Conservation (phyloP, 805 yeast species). For the Sugiyamaella chiloensis region DNA sequence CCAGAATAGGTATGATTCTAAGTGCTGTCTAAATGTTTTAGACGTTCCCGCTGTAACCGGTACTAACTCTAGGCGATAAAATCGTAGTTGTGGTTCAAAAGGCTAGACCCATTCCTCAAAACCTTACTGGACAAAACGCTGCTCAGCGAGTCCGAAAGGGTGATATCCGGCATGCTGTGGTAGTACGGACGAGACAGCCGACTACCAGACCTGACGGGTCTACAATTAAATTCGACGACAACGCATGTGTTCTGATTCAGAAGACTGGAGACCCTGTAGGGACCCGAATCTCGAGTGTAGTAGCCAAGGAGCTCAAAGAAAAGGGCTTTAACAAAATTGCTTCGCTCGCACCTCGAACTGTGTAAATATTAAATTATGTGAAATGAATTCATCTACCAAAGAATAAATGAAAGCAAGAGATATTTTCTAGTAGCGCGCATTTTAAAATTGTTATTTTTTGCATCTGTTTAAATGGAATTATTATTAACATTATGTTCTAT, state of each 20-base stretch:
- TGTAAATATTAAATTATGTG: slow-evolving; percentile 34
- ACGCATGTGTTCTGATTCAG: slow-evolving; percentile 93
- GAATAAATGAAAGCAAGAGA: too few species aligned
- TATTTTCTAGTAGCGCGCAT: too few species aligned
- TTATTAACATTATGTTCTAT: too few species aligned
- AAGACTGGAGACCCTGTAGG: slow-evolving; percentile 94
- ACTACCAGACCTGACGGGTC: slow-evolving; percentile 83
- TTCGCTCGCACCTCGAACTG: slow-evolving; percentile 84
- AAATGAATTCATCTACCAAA: neutral
- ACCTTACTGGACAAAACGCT: slow-evolving; percentile 68
- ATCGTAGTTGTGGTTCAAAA: slow-evolving; percentile 92
- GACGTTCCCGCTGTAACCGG: too few species aligned
- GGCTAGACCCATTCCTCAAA: slow-evolving; percentile 73
- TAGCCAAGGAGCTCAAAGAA: slow-evolving; percentile 84
- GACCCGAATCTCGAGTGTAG: slow-evolving; percentile 85
- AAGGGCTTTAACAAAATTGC: slow-evolving; percentile 82
- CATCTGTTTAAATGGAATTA: too few species aligned
- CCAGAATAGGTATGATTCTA: slow-evolving; percentile 45
- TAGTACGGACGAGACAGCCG: slow-evolving; percentile 86
- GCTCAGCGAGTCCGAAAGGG: slow-evolving; percentile 81
- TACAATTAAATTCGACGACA: slow-evolving; percentile 84
- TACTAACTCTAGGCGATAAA: slow-evolving; percentile 60
- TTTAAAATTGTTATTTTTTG: too few species aligned
- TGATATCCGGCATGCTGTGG: slow-evolving; percentile 92
- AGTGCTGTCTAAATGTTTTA: neutral